Evolutionary conservation across 2,329 filamentous ascomycete genomes (phyloP).

Genomic region (Fusarium guadeloupense): DNA sequence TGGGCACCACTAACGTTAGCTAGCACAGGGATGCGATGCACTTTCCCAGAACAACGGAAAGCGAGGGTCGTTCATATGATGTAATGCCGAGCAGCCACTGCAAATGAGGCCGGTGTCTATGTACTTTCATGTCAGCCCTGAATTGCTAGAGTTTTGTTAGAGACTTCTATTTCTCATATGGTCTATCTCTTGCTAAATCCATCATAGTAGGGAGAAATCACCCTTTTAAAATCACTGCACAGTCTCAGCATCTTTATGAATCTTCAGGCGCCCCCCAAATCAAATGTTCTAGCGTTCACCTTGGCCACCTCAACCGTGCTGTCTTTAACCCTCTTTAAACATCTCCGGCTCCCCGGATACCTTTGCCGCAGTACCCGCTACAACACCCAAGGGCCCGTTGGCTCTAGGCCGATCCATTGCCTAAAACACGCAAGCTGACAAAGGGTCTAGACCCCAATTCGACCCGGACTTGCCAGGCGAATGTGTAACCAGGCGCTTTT

Average conservation of each 20-base stretch:
- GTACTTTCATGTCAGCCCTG: slow-evolving; percentile 11
- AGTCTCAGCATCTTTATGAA: background rate
- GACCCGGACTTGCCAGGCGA: slow-evolving; percentile 17
- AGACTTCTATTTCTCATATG: background rate
- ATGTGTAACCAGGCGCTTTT: background rate
- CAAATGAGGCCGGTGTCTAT: slow-evolving; percentile 18
- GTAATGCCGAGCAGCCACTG: slow-evolving; percentile 36
- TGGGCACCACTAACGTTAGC: too few species aligned
- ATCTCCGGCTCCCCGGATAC: slow-evolving; percentile 5
- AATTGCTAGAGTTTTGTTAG: background rate
- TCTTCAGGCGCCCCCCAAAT: background rate
- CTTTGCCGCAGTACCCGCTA: slow-evolving; percentile 16
- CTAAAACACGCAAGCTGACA: slow-evolving; percentile 12
- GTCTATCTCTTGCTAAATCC: background rate
- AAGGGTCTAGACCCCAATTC: slow-evolving; percentile 29
- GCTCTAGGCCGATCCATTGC: slow-evolving; percentile 22
- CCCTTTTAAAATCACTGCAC: background rate
- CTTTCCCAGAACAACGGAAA: slow-evolving; percentile 37
- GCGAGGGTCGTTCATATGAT: slow-evolving; percentile 39
- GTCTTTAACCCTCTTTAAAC: slow-evolving; percentile 1
- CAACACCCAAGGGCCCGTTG: slow-evolving; percentile 16
- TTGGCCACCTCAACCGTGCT: background rate
- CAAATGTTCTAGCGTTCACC: background rate
- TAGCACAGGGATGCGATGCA: slow-evolving; percentile 31
- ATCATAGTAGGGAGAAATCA: background rate